Conservation (phyloP, 768 basidiomycete genomes). For the Lentinula guzmanii region DNA sequence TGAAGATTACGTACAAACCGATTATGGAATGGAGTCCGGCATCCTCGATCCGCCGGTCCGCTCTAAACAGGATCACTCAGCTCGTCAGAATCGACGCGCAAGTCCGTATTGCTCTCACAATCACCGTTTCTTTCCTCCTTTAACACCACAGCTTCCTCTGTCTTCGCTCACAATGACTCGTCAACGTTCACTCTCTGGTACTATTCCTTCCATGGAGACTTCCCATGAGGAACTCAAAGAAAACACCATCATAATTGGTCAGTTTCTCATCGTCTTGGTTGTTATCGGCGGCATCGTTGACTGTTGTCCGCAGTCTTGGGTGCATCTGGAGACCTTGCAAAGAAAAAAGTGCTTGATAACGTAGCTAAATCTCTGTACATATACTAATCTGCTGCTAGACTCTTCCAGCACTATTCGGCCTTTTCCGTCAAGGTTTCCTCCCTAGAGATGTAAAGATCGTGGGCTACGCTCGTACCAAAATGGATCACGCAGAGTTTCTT, state of each 20-base stretch:
- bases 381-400: constrained; percentile 51
- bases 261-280: constrained; percentile 22
- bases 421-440: constrained; percentile 76
- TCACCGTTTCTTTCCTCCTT: background rate
- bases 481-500: constrained; percentile 80
- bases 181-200: constrained; percentile 63
- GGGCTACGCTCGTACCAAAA: constrained; percentile 95
- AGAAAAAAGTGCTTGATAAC: constrained; percentile 75
- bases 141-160: constrained; percentile 6
- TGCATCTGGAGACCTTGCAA: constrained; percentile 95
- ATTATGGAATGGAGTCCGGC: background rate
- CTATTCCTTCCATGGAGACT: constrained; percentile 81
- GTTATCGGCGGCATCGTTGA: constrained; percentile 10
- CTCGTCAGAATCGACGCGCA: background rate
- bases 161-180: constrained; percentile 31
- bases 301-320: constrained; percentile 63
- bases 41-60: constrained; percentile 7
- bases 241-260: constrained; percentile 87
- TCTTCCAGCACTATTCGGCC: constrained; percentile 89
- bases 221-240: constrained; percentile 68
- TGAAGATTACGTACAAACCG: background rate
- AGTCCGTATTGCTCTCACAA: constrained; percentile 8
- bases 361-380: constrained; percentile 1
- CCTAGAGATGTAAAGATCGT: constrained; percentile 85
- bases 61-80: constrained; percentile 2